These are phyloP conservation scores for Peronosclerospora sorghi DNA, from an alignment of 352 stramenopile genomes.

Conservation along the genomic window DNA sequence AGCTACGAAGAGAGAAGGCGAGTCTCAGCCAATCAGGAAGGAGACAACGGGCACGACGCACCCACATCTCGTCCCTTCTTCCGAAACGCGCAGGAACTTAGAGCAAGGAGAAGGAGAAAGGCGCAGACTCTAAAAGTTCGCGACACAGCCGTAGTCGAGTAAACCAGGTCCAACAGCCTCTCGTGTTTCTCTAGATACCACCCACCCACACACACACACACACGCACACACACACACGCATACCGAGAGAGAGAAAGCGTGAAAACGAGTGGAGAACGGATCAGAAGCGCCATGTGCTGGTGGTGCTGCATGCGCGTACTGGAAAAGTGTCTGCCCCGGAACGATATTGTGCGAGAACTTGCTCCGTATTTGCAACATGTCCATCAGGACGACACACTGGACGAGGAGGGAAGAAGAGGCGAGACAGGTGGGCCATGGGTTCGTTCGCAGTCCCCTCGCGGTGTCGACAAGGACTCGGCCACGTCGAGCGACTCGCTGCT, in stretches of 20 bases:
- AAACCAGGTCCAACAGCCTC: not conserved
- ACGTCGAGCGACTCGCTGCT: conserved; percentile 53
- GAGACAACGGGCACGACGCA: not conserved
- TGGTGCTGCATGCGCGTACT: conserved; percentile 84
- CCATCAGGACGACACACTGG: conserved; percentile 51
- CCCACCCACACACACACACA: too few relatives aligned
- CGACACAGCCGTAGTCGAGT: not conserved
- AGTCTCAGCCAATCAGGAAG: not conserved
- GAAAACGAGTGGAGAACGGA: too few relatives aligned
- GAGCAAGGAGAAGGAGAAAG: too few relatives aligned
- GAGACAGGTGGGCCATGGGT: conserved; percentile 34
- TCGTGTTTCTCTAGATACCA: too few relatives aligned
- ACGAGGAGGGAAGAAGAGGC: conserved; percentile 40
- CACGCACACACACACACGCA: too few relatives aligned
- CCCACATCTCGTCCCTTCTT: too few relatives aligned
- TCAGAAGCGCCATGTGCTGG: conserved; percentile 51
- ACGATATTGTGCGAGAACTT: conserved; percentile 81
- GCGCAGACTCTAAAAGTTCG: too few relatives aligned
- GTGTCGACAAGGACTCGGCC: conserved; percentile 48
- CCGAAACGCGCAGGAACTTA: too few relatives aligned
- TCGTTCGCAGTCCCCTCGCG: conserved; percentile 33
- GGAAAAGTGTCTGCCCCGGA: conserved; percentile 76
- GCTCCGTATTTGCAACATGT: conserved; percentile 80
- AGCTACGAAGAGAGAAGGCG: not conserved
- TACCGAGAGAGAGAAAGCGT: too few relatives aligned